These are phyloP conservation scores for Ogataea pignaliae DNA, from an alignment of 805 yeast species.

Conservation along the genomic window DNA sequence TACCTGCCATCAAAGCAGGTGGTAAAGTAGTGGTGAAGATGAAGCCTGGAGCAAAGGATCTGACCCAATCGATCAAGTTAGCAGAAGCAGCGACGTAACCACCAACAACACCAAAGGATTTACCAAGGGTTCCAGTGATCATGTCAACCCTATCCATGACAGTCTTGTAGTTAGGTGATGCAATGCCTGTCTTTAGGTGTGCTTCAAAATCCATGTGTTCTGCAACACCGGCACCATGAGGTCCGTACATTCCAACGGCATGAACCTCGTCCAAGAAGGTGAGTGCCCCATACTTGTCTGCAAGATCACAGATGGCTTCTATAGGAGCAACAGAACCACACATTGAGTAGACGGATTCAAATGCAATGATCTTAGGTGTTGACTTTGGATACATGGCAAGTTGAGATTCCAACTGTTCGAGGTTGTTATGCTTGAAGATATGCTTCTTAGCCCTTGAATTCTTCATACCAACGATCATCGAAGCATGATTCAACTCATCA, in stretches of 20 bases:
- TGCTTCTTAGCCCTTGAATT: slow-evolving; percentile 88
- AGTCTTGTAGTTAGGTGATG: slow-evolving; percentile 47
- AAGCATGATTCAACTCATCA: slow-evolving; percentile 93
- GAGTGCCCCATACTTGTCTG: slow-evolving; percentile 95
- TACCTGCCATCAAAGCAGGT: slow-evolving; percentile 97
- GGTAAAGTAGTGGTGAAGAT: slow-evolving; percentile 96
- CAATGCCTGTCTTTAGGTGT: slow-evolving; percentile 65
- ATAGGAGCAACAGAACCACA: slow-evolving; percentile 97
- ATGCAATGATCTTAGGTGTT: slow-evolving; percentile 93
- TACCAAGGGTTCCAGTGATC: slow-evolving; percentile 96
- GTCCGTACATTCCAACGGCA: slow-evolving; percentile 98
- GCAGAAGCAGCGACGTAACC: slow-evolving; percentile 93
- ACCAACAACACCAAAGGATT: slow-evolving; percentile 95
- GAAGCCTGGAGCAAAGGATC: slow-evolving; percentile 96
- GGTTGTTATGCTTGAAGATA: slow-evolving; percentile 86
- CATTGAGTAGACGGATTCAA: slow-evolving; percentile 97
- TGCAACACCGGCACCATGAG: slow-evolving; percentile 99
- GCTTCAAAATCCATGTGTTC: slow-evolving; percentile 90
- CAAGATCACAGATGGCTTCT: slow-evolving; percentile 86
- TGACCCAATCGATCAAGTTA: slow-evolving; percentile 84
- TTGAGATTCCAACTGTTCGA: slow-evolving; percentile 74
- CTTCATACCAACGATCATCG: slow-evolving; percentile 94
- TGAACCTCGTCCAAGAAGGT: slow-evolving; percentile 98
- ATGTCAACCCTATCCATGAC: slow-evolving; percentile 89
- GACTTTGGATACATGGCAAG: slow-evolving; percentile 77